Evolutionary conservation across 78 protist genomes (phyloP), one percentile per base, ranked within the genome.

Genomic region (Dictyostelium firmibasis): DNA sequence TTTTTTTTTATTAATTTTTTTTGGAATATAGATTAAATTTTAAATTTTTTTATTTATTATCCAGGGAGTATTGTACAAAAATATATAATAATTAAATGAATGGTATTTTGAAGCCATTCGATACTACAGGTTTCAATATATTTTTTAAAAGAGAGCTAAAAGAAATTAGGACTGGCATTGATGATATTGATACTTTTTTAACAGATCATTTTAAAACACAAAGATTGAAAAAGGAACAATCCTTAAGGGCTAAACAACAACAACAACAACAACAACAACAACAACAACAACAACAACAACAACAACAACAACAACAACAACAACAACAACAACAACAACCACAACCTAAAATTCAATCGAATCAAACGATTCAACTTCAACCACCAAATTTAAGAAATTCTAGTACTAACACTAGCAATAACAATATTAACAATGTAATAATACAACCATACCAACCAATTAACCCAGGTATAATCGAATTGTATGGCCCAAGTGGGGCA

Each of bases 91-190:
- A 62, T 4, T 70, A 25, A 29, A 29, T 70, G 38, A 70, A 70
- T 16, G 33, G 13, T 33, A 16, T 5, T 13, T 16, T 72, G 35
- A 72, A 72, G 18, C 27, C 79, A 16, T 72, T 72, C 50, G 87
- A 89, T 31, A 47, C 77, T 2, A 67, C 94, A 20, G 94, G 86
- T 18, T 69, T 43, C 16, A 43, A 89, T 38, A 1, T 89, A 87
- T 89, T 81, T 81, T 81, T 79, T 33, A 89, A 89, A 81, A 89
- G 86, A 89, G 67, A 50, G 6, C 29, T 62, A 29, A 41, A 75
- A 31, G 23, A 62, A 23, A 43, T 89, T 6, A 57, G 2, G 9
- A 79, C 84, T 3, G 94, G 94, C 23, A 20, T 89, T 25, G 70
- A 47, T 6, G 79, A 47, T 25, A 29, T 89, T 29, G 94, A 89